These are phyloP conservation scores for Trichoderma reesei DNA, from an alignment of 495 filamentous ascomycete species.

Conservation along the genomic window DNA sequence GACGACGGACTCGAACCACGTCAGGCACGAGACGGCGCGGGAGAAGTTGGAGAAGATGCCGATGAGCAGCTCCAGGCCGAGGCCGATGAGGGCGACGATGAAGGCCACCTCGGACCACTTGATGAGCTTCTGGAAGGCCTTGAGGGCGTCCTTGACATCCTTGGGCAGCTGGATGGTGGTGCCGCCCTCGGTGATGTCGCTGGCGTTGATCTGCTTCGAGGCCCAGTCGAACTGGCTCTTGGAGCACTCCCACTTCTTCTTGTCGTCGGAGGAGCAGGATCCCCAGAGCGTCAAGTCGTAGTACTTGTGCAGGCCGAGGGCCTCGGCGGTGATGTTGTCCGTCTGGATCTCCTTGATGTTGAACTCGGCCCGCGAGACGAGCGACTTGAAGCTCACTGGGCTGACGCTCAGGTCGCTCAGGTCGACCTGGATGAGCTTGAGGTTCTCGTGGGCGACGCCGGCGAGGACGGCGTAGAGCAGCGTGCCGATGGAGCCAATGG, in stretches of 20 bases:
- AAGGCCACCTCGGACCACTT: slow-evolving; percentile 80
- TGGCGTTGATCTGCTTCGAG: slow-evolving; percentile 45
- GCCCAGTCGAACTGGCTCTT: slow-evolving; percentile 72
- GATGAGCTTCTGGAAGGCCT: slow-evolving; percentile 58
- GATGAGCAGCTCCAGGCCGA: slow-evolving; percentile 66
- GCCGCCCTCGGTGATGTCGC: slow-evolving; percentile 34
- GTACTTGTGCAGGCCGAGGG: slow-evolving; percentile 57
- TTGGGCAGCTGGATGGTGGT: slow-evolving; percentile 44
- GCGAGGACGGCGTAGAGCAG: slow-evolving; percentile 63
- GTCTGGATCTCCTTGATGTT: slow-evolving; percentile 14
- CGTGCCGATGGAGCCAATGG: slow-evolving; percentile 60
- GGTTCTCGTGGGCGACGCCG: slow-evolving; percentile 55
- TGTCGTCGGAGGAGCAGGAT: slow-evolving; percentile 56
- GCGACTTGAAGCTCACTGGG: slow-evolving; percentile 46
- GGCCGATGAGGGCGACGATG: slow-evolving; percentile 55
- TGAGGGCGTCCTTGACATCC: slow-evolving; percentile 53
- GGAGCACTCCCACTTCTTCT: slow-evolving; percentile 40
- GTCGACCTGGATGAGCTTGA: slow-evolving; percentile 69
- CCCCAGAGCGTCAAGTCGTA: slow-evolving; percentile 81
- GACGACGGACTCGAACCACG: slow-evolving; percentile 37
- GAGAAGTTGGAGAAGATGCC: slow-evolving; percentile 60
- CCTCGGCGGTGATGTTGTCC: slow-evolving; percentile 38
- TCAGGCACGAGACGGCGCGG: slow-evolving; percentile 37
- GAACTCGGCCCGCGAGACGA: background rate
- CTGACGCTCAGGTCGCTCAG: slow-evolving; percentile 35